Percentiles rank a stretch among this genome's conserved stretches.
These are phyloP conservation scores for Eimeria necatrix DNA, from an alignment of 169 alveolate genomes.

Conservation along the genomic window DNA sequence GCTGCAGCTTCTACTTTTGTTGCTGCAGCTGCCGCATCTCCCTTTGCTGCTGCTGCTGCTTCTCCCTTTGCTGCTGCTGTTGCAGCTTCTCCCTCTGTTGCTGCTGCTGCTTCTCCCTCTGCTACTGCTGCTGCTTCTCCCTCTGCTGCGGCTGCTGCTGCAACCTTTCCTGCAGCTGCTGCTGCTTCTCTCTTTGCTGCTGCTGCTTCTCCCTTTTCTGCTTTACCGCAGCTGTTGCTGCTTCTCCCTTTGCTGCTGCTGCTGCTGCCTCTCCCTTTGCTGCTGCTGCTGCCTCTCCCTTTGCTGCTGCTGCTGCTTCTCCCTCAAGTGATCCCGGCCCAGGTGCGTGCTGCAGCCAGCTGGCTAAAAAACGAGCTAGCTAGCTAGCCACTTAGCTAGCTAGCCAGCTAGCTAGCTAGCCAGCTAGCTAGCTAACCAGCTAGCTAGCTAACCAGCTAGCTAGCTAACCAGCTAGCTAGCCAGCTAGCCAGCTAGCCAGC, in stretches of 20 bases:
- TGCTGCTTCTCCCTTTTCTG: background rate
- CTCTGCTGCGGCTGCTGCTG: background rate
- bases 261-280: no score
- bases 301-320: no score
- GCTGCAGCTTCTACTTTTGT: background rate
- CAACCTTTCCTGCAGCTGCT: background rate
- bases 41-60: constrained; percentile 23
- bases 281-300: no score
- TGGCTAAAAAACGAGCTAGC: no score
- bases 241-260: background rate
- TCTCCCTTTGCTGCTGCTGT: background rate
- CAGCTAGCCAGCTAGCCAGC: no score
- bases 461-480: no score
- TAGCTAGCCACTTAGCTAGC: no score
- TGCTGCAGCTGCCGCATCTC: constrained; percentile 40
- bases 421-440: no score
- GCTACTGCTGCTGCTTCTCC: background rate
- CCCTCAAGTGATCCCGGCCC: no score
- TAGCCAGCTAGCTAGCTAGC: no score
- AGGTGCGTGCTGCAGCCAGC: no score
- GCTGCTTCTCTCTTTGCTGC: background rate
- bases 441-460: no score
- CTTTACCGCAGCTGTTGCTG: background rate
- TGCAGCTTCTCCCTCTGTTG: background rate
- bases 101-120: background rate